These are phyloP conservation scores for Starmerella floricola DNA, from an alignment of 805 yeast genomes.

Conservation along the genomic window DNA sequence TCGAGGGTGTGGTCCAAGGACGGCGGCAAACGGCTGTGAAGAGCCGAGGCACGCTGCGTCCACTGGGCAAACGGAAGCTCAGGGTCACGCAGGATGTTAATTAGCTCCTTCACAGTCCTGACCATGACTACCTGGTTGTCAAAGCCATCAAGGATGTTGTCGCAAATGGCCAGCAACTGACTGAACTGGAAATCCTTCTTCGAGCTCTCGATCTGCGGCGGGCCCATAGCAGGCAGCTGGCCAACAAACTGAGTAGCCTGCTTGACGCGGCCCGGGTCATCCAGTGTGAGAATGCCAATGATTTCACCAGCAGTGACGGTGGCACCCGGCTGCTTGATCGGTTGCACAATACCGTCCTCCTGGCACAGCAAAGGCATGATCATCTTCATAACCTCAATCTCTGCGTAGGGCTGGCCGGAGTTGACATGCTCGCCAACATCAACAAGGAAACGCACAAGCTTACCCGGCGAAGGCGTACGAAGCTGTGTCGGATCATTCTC, in stretches of 20 bases:
- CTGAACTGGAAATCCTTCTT: constrained; percentile 70
- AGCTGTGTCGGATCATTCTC: constrained; percentile 98
- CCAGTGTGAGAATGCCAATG: constrained; percentile 83
- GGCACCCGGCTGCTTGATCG: constrained; percentile 97
- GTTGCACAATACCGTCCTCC: constrained; percentile 85
- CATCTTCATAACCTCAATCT: constrained; percentile 99
- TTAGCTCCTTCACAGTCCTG: constrained; percentile 59
- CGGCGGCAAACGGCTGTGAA: constrained; percentile 79
- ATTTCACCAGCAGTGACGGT: constrained; percentile 94
- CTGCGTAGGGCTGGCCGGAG: constrained; percentile 92
- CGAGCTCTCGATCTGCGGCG: constrained; percentile 69
- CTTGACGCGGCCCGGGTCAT: constrained; percentile 93
- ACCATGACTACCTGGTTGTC: constrained; percentile 94
- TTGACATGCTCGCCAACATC: constrained; percentile 89
- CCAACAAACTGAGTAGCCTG: constrained; percentile 95
- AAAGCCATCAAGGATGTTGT: constrained; percentile 75
- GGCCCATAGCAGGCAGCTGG: constrained; percentile 77
- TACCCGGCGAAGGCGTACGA: constrained; percentile 98
- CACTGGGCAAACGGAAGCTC: constrained; percentile 90
- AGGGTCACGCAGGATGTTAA: constrained; percentile 61
- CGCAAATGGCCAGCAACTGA: constrained; percentile 45
- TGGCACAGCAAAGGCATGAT: constrained; percentile 93
- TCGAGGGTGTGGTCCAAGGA: constrained; percentile 59
- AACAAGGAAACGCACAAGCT: constrained; percentile 81
- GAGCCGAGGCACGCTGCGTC: constrained; percentile 71